Base-by-base conservation (phyloP, 148 eudicot genomes). In the Camellia granthamiana region DNA sequence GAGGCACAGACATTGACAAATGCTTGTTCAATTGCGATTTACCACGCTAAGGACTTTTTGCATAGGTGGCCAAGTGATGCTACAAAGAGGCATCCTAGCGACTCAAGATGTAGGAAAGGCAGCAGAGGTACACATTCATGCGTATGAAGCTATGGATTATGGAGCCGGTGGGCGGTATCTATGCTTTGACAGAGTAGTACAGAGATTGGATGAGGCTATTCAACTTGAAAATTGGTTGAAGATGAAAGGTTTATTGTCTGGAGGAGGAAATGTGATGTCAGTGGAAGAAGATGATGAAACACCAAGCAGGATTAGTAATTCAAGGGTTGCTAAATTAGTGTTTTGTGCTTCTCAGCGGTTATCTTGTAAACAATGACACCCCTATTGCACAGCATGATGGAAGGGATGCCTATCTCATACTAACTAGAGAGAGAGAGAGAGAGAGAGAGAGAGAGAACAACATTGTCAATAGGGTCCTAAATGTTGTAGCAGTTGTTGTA, bases 161-260 rank as follows among this genome's bases (percentile, higher is more conserved):
- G 86, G 81, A 12, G 84, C 86, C 21, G 52, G 78, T 60, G 86
- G 86, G 4, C 51, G 86, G 15, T 81, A 81, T 77, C 38, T 81
- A 7, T 80, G 83, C 74, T 84, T 80, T 4, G 78, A 80, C 10
- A 72, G 81, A 38, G 58, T 65, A 19, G n/a, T 84, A 19, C 67
- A 3, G 21, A 80, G 62, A 30, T 21, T 81, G 64, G 59, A 72
- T 18, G 81, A 77, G 46, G 86, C 76, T 11, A 54, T 77, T 63
- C 74, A 66, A 38, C 83, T 84, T 9, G 86, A 84, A 69, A 74
- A 78, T 62, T n/a, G 59, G 18, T 47, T 77, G 59, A 77, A 77
- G 43, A 77, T 77, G 30, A 42, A 67, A 15, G 59, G 71, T 2
- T 60, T 77, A 3, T 77, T 77, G 16, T 41, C 71, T 49, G 71